Evolutionary conservation across 495 filamentous ascomycete species (phyloP).

Genomic region (Penicillium macrosclerotiorum): DNA sequence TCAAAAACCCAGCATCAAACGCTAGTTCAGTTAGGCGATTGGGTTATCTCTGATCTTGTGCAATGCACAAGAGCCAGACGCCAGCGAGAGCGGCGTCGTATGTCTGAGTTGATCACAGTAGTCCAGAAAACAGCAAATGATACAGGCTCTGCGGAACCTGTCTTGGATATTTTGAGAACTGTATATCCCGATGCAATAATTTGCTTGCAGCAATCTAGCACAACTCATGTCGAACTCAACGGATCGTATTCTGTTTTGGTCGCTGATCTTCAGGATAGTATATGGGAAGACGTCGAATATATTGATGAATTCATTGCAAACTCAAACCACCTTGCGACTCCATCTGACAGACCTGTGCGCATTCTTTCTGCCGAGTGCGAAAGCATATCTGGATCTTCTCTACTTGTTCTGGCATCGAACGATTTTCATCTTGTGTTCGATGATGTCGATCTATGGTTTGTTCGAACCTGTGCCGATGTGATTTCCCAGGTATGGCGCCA

Average conservation of each 20-base stretch:
- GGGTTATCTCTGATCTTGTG: slow-evolving; percentile 18
- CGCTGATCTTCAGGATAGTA: slow-evolving; percentile 2
- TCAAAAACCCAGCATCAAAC: slow-evolving; percentile 13
- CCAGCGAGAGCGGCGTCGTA: slow-evolving; percentile 11
- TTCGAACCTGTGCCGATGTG: slow-evolving; percentile 10
- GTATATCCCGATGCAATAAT: slow-evolving; percentile 8
- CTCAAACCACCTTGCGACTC: slow-evolving; percentile 6
- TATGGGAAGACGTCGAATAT: slow-evolving; percentile 18
- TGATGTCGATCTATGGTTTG: slow-evolving; percentile 16
- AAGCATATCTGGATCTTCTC: slow-evolving; percentile 8
- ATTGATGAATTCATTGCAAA: slow-evolving; percentile 12
- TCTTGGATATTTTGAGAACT: not conserved
- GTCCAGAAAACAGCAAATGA: slow-evolving; percentile 3
- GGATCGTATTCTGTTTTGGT: slow-evolving; percentile 4
- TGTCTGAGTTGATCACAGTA: slow-evolving; percentile 9
- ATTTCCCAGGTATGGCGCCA: slow-evolving; percentile 17
- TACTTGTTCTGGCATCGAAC: slow-evolving; percentile 14
- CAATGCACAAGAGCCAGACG: slow-evolving; percentile 11
- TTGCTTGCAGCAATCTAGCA: slow-evolving; percentile 1
- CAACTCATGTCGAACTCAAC: slow-evolving; percentile 9
- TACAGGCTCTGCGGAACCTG: not conserved
- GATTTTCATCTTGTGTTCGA: slow-evolving; percentile 16
- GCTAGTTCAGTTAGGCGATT: slow-evolving; percentile 15
- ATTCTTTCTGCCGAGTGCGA: slow-evolving; percentile 10
- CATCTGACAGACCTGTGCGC: slow-evolving; percentile 2